phyloP scores from a whole-genome alignment of 1,139 yeast species.

The Suhomyces terraborum region DNA sequence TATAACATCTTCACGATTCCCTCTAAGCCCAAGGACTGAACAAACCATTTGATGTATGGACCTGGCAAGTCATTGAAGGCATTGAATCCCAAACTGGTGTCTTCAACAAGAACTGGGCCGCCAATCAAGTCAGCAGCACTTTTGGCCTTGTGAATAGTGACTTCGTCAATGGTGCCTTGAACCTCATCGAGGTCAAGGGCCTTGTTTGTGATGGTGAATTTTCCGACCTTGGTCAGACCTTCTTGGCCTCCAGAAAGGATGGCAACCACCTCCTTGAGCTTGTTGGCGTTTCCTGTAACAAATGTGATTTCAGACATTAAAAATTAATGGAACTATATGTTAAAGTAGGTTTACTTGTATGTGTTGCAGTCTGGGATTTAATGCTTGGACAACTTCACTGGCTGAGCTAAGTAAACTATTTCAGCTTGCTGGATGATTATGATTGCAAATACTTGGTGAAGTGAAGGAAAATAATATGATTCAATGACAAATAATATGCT shows the following conservation, averaged over 20 bases:
- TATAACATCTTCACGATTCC: conserved; percentile 76
- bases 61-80: conserved; percentile 89
- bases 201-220: conserved; percentile 55
- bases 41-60: conserved; percentile 89
- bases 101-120: conserved; percentile 92
- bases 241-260: conserved; percentile 48
- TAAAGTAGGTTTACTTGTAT: too few relatives aligned
- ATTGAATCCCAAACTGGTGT: conserved; percentile 83
- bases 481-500: too few relatives aligned
- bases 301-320: conserved; percentile 44
- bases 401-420: too few relatives aligned
- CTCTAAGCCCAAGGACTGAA: conserved; percentile 65
- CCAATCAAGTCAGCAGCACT: conserved; percentile 63
- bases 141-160: conserved; percentile 77
- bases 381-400: too few relatives aligned
- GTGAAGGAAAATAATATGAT: not conserved
- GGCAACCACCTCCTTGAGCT: conserved; percentile 78
- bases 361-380: too few relatives aligned
- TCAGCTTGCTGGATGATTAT: too few relatives aligned
- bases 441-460: too few relatives aligned
- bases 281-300: conserved; percentile 88
- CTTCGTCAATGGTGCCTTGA: conserved; percentile 85
- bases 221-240: conserved; percentile 44
- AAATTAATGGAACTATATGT: too few relatives aligned
- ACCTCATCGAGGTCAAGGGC: conserved; percentile 82